Conservation (phyloP, 2,329 filamentous ascomycete genomes). For the Sporothrix pseudoabietina region DNA sequence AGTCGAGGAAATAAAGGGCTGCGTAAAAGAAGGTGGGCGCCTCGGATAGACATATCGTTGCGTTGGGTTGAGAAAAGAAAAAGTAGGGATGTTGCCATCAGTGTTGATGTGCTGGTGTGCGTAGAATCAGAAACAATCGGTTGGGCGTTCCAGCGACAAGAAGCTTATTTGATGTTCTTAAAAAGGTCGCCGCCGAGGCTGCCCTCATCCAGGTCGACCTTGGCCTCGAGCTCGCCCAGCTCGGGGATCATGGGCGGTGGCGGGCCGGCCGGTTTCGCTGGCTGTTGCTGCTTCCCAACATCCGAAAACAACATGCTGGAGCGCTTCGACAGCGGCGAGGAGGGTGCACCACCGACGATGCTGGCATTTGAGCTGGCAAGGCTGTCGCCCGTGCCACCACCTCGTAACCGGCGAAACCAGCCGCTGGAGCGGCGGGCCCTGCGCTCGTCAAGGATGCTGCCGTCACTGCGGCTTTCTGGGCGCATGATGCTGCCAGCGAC, state of each 20-base stretch:
- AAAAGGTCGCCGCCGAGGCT: slow-evolving; percentile 58
- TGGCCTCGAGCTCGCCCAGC: slow-evolving; percentile 55
- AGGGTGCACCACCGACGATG: slow-evolving; percentile 31
- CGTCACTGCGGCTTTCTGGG: slow-evolving; percentile 55
- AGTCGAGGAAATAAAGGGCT: neutral
- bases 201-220: slow-evolving; percentile 49
- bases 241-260: slow-evolving; percentile 65
- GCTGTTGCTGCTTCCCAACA: slow-evolving; percentile 35
- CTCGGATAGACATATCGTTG: slow-evolving; percentile 9
- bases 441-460: slow-evolving; percentile 54
- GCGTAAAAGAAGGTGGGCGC: slow-evolving; percentile 2
- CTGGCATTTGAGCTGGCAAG: slow-evolving; percentile 33
- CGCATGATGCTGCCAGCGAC: slow-evolving; percentile 42
- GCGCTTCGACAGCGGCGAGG: slow-evolving; percentile 43
- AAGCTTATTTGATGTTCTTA: slow-evolving; percentile 53
- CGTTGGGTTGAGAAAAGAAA: neutral
- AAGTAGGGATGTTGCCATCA: neutral
- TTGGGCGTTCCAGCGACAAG: neutral
- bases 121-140: neutral
- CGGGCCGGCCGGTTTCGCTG: slow-evolving; percentile 43
- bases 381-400: slow-evolving; percentile 34
- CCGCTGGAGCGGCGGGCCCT: slow-evolving; percentile 60
- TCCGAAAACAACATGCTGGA: slow-evolving; percentile 50
- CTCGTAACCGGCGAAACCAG: slow-evolving; percentile 60
- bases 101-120: neutral